Percentiles rank a stretch among this genome's conserved stretches.
Conservation (phyloP, 371 early-diverging fungal genomes). For the Lichtheimia ramosa region DNA sequence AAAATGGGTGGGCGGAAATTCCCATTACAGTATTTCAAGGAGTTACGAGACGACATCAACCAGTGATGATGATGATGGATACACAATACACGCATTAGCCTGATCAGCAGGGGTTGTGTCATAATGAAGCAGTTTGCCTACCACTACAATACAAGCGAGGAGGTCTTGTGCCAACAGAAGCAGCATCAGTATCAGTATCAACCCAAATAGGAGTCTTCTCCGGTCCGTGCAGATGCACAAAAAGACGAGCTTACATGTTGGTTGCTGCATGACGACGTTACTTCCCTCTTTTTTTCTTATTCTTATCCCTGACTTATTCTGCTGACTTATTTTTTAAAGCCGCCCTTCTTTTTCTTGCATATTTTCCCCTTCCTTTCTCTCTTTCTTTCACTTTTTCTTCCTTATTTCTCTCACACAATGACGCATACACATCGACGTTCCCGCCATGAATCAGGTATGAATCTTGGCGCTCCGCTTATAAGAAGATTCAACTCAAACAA, state of each 20-base stretch:
- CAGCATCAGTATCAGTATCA: neutral
- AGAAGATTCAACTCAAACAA: neutral
- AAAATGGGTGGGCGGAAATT: too few relatives aligned
- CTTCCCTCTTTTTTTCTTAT: constrained; percentile 4
- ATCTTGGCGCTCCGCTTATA: neutral
- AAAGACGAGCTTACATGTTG: constrained; percentile 24
- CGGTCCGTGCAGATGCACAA: neutral
- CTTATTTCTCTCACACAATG: neutral
- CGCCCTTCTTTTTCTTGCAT: neutral
- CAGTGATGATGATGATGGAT: too few relatives aligned
- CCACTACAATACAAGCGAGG: neutral
- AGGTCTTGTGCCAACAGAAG: constrained; percentile 7
- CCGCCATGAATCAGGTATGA: constrained; percentile 1
- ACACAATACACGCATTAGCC: neutral
- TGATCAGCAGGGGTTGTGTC: constrained; percentile 11
- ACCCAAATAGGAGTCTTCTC: constrained; percentile 11
- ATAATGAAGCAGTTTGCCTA: constrained; percentile 3
- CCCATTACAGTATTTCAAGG: too few relatives aligned
- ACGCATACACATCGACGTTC: constrained; percentile 1
- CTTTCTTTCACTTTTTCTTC: neutral
- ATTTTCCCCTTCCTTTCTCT: neutral
- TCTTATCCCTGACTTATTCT: constrained; percentile 9
- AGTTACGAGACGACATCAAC: too few relatives aligned
- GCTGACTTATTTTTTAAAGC: too few relatives aligned
- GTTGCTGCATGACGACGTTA: constrained; percentile 10